Evolutionary conservation across 2,329 filamentous ascomycete species (phyloP).

Genomic region (Didymella pinodella): DNA sequence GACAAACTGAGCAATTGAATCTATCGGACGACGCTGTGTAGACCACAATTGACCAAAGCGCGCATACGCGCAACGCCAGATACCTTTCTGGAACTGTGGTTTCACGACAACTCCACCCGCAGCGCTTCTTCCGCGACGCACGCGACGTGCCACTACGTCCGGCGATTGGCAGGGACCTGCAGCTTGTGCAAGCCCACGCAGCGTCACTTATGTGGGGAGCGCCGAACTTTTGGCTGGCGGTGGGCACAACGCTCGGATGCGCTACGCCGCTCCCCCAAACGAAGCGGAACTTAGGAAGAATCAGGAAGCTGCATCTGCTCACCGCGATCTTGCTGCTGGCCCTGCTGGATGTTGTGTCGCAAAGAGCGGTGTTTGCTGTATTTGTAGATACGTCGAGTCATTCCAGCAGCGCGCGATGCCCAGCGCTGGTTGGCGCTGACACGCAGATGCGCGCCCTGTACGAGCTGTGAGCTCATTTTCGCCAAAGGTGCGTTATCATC

Average conservation of each 20-base stretch:
- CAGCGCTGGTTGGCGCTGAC: slow-evolving; percentile 12
- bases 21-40: not conserved
- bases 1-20: not conserved
- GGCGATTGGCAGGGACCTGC: slow-evolving; percentile 35
- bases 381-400: slow-evolving; percentile 19
- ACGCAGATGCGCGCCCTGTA: slow-evolving; percentile 1
- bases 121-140: slow-evolving; percentile 33
- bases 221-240: slow-evolving; percentile 30
- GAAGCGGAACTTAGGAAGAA: slow-evolving; percentile 26
- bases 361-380: slow-evolving; percentile 33
- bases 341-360: slow-evolving; percentile 21
- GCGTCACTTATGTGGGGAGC: slow-evolving; percentile 49
- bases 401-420: slow-evolving; percentile 21
- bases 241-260: slow-evolving; percentile 37
- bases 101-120: slow-evolving; percentile 35
- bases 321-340: slow-evolving; percentile 10
- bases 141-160: slow-evolving; percentile 41
- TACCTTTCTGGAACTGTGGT: slow-evolving; percentile 36
- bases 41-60: not conserved
- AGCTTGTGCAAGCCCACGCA: slow-evolving; percentile 23
- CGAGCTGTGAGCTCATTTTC: slow-evolving; percentile 29
- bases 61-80: slow-evolving; percentile 20
- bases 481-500: slow-evolving; percentile 21
- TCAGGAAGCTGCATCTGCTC: slow-evolving; percentile 33
- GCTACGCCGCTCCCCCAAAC: slow-evolving; percentile 42